Conservation (phyloP, 1,284 basidiomycete genomes). For the Megacollybia platyphylla region DNA sequence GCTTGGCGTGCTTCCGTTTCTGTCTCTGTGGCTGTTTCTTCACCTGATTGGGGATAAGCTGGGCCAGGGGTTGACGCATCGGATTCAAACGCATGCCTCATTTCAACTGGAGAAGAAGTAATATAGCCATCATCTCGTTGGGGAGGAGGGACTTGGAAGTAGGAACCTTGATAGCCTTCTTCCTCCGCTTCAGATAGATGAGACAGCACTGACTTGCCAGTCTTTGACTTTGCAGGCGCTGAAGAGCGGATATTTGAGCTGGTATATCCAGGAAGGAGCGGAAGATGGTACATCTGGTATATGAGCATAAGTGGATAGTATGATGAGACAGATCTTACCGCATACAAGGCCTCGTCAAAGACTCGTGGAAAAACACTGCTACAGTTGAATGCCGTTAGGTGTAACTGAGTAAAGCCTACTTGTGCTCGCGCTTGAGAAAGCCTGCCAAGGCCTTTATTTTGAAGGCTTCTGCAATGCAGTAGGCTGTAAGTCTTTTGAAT, state of each 20-base stretch:
- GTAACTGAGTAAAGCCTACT: slow-evolving; percentile 14
- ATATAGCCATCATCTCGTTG: slow-evolving; percentile 39
- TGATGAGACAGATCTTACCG: slow-evolving; percentile 38
- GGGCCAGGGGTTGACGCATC: slow-evolving; percentile 10
- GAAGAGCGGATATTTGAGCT: slow-evolving; percentile 79
- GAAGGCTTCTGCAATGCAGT: slow-evolving; percentile 76
- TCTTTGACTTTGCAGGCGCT: slow-evolving; percentile 45
- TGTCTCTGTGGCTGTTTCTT: background rate
- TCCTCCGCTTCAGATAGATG: slow-evolving; percentile 82
- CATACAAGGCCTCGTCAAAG: slow-evolving; percentile 90
- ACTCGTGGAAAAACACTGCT: slow-evolving; percentile 61
- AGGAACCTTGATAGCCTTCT: slow-evolving; percentile 77
- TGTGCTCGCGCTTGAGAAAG: slow-evolving; percentile 89
- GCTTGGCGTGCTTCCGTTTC: slow-evolving; percentile 1
- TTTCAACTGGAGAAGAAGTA: slow-evolving; percentile 28
- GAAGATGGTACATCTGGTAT: slow-evolving; percentile 77
- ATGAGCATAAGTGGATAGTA: slow-evolving; percentile 4
- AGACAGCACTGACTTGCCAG: slow-evolving; percentile 47
- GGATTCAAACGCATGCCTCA: slow-evolving; percentile 5
- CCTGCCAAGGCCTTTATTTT: slow-evolving; percentile 71
- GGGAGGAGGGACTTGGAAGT: slow-evolving; percentile 37
- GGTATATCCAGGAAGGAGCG: slow-evolving; percentile 84
- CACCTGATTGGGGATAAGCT: slow-evolving; percentile 7
- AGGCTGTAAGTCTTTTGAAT: slow-evolving; percentile 72
- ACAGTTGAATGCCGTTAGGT: too few species aligned